Base-by-base conservation (phyloP, 441 rosid species). In the Omphalea diandra region DNA sequence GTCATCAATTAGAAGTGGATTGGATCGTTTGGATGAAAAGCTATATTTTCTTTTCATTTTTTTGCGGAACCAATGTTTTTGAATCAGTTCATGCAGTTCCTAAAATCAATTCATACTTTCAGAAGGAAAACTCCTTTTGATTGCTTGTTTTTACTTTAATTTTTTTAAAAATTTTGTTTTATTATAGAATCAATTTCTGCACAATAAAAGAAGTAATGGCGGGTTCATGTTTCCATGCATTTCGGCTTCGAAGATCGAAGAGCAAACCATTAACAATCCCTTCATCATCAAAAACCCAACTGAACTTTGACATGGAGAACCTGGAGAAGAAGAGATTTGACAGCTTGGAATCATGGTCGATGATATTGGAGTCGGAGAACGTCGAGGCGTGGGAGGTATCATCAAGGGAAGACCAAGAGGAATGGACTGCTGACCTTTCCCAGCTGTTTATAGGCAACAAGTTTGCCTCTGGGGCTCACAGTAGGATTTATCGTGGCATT, bases 261-360 rank as follows among this genome's bases (percentile, higher is more conserved):
- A 86, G 84, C 88, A 81, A 83, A 75, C 67, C 75, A 36, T 26
- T 76, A 0, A 68, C 80, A 54, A 71, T 70, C 7, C 87, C 95
- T 1, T 85, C 97, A 8, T 83, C 94, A 1, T 89, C 94, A 1
- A 86, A 71, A 73, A 18, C 77, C 31, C 83, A 68, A 55, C 56
- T 58, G 64, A 85, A 82, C 68, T 81, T 86, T 6, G 97, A 90
- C 59, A 78, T 74, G 81, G 90, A 84, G 79, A 91, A 78, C 79
- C 80, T 91, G 95, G 97, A 91, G 76, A 90, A 84, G 86, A 91
- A 73, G 76, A 86, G 97, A 79, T 94, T 94, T 47, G 97, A 94
- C 67, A 91, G 98, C 81, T 67, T 91, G 87, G 98, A 91, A 40
- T 91, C 98, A 47, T 94, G 98, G 98, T 94, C 97, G 11, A 94